A percentile compares a stretch with the other conserved stretches of the same genome.
Evolutionary conservation across 495 filamentous ascomycete genomes (phyloP).

Genomic region (Aspergillus sclerotioniger): DNA sequence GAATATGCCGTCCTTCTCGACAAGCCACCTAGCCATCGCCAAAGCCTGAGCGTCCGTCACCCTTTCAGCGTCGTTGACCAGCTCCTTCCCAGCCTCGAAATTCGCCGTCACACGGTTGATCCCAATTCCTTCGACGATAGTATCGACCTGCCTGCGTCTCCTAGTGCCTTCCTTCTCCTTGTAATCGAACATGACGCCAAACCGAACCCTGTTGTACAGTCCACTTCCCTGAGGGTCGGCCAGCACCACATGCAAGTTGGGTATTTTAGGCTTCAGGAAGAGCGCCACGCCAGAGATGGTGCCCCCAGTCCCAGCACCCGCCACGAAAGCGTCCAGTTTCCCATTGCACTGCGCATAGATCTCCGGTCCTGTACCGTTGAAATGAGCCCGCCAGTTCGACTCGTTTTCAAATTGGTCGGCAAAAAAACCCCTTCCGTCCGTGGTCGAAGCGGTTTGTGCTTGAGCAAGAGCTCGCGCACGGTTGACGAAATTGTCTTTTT

Average conservation of each 20-base stretch:
- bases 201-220: conserved; percentile 82
- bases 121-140: conserved; percentile 93
- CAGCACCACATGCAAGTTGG: conserved; percentile 68
- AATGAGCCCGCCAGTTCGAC: conserved; percentile 85
- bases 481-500: conserved; percentile 92
- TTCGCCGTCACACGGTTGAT: conserved; percentile 91
- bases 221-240: conserved; percentile 95
- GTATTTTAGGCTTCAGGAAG: conserved; percentile 71
- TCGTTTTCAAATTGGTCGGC: conserved; percentile 93
- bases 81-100: conserved; percentile 77
- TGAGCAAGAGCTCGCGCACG: conserved; percentile 72
- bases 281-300: conserved; percentile 85
- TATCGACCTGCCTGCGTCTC: conserved; percentile 86
- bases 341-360: conserved; percentile 78
- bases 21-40: conserved; percentile 90
- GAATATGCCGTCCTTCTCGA: conserved; percentile 95
- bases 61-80: conserved; percentile 86
- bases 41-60: conserved; percentile 91
- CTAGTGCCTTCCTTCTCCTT: conserved; percentile 89
- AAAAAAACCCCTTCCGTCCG: conserved; percentile 70
- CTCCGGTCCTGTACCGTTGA: conserved; percentile 81
- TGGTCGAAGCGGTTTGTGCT: conserved; percentile 59
- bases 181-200: conserved; percentile 91
- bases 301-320: conserved; percentile 93
- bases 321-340: conserved; percentile 81